Conservation (phyloP, 306 rosid genomes). For the Mucuna pruriens region DNA sequence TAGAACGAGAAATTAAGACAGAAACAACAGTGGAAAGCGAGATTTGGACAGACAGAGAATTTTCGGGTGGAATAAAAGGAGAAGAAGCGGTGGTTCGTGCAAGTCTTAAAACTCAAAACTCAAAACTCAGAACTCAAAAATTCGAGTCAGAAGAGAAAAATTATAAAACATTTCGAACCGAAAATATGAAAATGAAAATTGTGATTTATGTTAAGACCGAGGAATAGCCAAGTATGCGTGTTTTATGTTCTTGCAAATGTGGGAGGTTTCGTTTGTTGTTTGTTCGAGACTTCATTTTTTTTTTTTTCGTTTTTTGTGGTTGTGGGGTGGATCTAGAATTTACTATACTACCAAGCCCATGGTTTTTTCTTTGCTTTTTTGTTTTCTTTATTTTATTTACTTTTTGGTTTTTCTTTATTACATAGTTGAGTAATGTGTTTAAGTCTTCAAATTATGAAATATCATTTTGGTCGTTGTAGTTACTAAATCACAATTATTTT, state of each 20-base stretch:
- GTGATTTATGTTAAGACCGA: background rate
- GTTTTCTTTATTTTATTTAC: background rate
- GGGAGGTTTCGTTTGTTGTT: background rate
- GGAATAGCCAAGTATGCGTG: constrained; percentile 11
- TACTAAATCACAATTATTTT: background rate
- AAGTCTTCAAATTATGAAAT: background rate
- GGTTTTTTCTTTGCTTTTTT: background rate
- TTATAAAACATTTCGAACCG: background rate
- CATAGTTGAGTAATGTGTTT: background rate
- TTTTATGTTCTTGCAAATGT: background rate
- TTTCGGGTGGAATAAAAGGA: background rate
- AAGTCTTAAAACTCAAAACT: constrained; percentile 33
- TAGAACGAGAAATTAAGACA: constrained; percentile 32
- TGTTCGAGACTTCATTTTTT: background rate
- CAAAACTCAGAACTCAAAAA: constrained; percentile 20
- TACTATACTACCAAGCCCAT: background rate
- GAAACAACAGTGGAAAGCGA: background rate
- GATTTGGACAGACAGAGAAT: constrained; percentile 27
- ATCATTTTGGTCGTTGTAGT: background rate
- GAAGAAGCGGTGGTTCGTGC: constrained; percentile 37
- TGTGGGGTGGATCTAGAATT: background rate
- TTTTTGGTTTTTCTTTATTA: background rate
- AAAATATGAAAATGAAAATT: constrained; percentile 26
- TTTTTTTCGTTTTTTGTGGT: background rate
- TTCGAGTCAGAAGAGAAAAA: constrained; percentile 12